Evolutionary conservation across 441 rosid genomes (phyloP).

Genomic region (Theobroma grandiflorum): DNA sequence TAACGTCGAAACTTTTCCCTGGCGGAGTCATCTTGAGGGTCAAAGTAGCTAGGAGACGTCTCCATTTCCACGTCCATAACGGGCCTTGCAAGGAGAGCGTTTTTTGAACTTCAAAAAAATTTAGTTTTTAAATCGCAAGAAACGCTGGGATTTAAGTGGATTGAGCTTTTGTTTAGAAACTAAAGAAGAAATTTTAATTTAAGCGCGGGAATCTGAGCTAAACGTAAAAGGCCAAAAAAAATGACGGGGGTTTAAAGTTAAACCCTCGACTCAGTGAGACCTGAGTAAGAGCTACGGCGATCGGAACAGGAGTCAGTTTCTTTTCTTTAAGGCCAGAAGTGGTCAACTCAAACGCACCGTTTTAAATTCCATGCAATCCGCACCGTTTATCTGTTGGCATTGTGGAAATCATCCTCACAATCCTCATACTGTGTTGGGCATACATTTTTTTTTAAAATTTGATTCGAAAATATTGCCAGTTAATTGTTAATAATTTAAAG

Average conservation of each 20-base stretch:
- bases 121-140: background rate
- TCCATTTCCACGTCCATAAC: constrained; percentile 69
- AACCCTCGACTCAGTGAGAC: background rate
- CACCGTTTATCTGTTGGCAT: too few relatives aligned
- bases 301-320: background rate
- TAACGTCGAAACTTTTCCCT: constrained; percentile 88
- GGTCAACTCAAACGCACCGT: background rate
- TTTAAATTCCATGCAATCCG: too few relatives aligned
- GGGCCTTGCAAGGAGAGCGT: background rate
- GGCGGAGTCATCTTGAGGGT: constrained; percentile 71
- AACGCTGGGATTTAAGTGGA: background rate
- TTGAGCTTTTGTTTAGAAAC: constrained; percentile 17
- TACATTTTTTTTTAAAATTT: too few relatives aligned
- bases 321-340: too few relatives aligned
- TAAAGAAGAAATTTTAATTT: background rate
- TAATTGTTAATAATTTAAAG: too few relatives aligned
- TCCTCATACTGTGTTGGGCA: too few relatives aligned
- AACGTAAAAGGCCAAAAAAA: background rate
- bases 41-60: constrained; percentile 67
- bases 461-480: too few relatives aligned
- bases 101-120: background rate
- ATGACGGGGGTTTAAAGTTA: background rate
- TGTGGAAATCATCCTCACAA: too few relatives aligned
- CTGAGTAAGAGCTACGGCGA: background rate
- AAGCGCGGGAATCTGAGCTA: background rate